Base-by-base conservation (phyloP, 805 yeast genomes). In the Torulaspora quercuum region DNA sequence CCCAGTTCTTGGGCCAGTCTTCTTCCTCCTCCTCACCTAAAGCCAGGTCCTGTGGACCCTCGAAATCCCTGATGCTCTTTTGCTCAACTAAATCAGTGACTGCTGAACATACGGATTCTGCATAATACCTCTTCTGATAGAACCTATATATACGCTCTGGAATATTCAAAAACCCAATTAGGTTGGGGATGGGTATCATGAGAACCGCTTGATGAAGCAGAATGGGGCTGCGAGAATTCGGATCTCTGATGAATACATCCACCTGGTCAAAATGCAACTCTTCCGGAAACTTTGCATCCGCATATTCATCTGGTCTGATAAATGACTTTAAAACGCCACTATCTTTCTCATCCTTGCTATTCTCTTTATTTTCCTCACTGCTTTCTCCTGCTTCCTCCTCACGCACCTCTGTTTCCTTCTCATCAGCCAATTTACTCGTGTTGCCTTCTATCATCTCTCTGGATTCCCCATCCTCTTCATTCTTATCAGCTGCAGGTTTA, bases 1-100 rank as follows among this genome's bases (percentile, higher is more conserved):
- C 82, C 95, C 97, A 90, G 40, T 73, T 72, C 37, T 67, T 61
- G 9, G 96, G 95, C 97, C 97, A 90, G 46, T 85, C 90, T 5
- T 59, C 52, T 55, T 89, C 96, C 58, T 88, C 96, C 26, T 68
- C 76, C 12, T 57, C 53, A 37, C 64, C 72, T 13, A 59, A 33
- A 11, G 62, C 61, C 11, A 62, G 54, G 39, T 76, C 78, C 3
- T 50, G 49, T 2, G 50, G 45, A 7, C 54, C 41, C 29, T 67
- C 59, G 51, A 76, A 83, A 7, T 77, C 74, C 32, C 94, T 68
- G 3, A 65, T 54, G 5, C 40, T 18, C 38, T 69, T 61, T 27
- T 72, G 68, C 20, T 76, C 76, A 0, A 72, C 58, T 20, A 79
- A 71, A 4, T 76, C 69, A 0, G 76, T 72, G 9, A 76, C 70